Base-by-base conservation (phyloP, 2,329 filamentous ascomycete genomes). In the Stromatinia cepivora region DNA sequence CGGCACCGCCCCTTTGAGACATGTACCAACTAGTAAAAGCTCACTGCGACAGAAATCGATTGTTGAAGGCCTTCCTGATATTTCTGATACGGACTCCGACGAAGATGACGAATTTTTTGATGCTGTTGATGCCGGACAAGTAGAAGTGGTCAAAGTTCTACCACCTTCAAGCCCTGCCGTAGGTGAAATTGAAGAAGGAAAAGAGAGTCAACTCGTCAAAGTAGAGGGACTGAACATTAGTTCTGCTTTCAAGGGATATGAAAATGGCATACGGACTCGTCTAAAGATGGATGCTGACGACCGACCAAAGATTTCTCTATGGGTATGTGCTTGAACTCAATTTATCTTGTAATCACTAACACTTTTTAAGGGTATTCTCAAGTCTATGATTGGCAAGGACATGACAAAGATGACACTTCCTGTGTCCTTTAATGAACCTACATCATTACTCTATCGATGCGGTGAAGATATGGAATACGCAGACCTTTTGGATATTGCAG, bases 351-450 rank as follows among this genome's bases (percentile, higher is more conserved):
- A n/a, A 20, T 48, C 61, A 62, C 73, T 81, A 72, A 80, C 67
- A 56, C 22, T 59, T 39, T 66, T 67, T 11, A 73, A 97, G 94
- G 91, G 91, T 74, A 97, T 99, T 75, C 83, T 99, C 72, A 99
- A 98, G 82, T 98, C 94, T 31, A 98, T 99, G 95, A 97, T 99
- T 80, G 95, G 95, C 72, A 98, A 99, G 80, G 95, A 99, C 78
- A 98, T 99, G 95, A 98, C 95, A 50, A 98, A 96, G 83, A 99
- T 99, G 94, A 98, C 95, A 0, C 83, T 99, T 28, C 95, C 95
- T 0, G 95, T 99, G 2, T 97, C 95, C 0, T 98, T 99, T 84
- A 99, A 99, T 81, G 95, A 99, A 80, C 95, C 95, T 0, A 99
- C 95, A 0, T 98, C 95, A 8, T 84, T 99, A 17, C 86, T 99